Evolutionary conservation across 306 rosid genomes (phyloP).

Genomic region (Potentilla sterilis): DNA sequence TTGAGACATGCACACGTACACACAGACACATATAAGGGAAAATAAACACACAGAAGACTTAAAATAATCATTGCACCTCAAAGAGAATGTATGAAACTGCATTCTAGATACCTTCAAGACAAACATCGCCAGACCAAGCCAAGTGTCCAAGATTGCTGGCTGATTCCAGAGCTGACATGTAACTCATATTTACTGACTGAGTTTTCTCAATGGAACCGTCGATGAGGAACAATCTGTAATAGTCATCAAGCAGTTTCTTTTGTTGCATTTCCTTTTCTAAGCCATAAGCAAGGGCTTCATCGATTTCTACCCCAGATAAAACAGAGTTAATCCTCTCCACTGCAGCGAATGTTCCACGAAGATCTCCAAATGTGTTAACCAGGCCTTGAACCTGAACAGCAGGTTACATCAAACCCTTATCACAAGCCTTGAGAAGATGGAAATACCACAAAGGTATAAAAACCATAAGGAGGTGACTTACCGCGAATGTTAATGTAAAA

Average conservation of each 20-base stretch:
- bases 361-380: conserved; percentile 91
- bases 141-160: conserved; percentile 55
- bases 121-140: conserved; percentile 81
- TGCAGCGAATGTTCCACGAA: conserved; percentile 80
- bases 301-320: conserved; percentile 73
- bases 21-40: not conserved
- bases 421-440: conserved; percentile 17
- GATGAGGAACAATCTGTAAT: conserved; percentile 54
- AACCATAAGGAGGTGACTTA: conserved; percentile 39
- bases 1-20: not conserved
- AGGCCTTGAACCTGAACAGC: conserved; percentile 92
- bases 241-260: conserved; percentile 53
- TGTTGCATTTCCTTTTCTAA: conserved; percentile 80
- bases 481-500: conserved; percentile 94
- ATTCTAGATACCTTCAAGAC: conserved; percentile 72
- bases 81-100: conserved; percentile 18
- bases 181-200: conserved; percentile 46
- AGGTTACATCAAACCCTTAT: conserved; percentile 19
- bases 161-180: conserved; percentile 84
- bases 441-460: conserved; percentile 19
- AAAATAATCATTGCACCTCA: conserved; percentile 18
- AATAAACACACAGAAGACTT: not conserved
- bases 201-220: conserved; percentile 38
- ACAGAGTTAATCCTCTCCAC: conserved; percentile 93
- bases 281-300: conserved; percentile 88